These are phyloP conservation scores for Monascus purpureus DNA, from an alignment of 495 filamentous ascomycete genomes.

Conservation along the genomic window DNA sequence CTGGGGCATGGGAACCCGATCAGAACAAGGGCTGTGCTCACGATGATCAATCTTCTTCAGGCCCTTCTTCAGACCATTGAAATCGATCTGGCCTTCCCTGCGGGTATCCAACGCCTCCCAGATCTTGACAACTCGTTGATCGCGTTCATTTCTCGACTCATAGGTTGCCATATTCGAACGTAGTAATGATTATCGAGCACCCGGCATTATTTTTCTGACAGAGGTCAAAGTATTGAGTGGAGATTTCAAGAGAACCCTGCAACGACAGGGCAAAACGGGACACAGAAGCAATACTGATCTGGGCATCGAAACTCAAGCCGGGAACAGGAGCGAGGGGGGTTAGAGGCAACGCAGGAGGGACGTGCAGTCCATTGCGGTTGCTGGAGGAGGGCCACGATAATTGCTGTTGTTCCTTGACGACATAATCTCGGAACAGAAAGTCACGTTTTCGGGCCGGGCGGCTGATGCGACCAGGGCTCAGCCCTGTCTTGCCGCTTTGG, in stretches of 20 bases:
- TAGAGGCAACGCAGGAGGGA: conserved; percentile 8
- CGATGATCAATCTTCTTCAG: conserved; percentile 85
- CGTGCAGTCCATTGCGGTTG: conserved; percentile 10
- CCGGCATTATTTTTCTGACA: conserved; percentile 25
- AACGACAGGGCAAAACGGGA: conserved; percentile 7
- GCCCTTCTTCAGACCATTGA: conserved; percentile 69
- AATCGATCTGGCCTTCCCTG: conserved; percentile 64
- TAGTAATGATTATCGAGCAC: conserved; percentile 24
- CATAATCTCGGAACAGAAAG: background rate
- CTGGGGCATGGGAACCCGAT: background rate
- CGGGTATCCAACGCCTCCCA: conserved; percentile 70
- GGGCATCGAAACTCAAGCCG: conserved; percentile 2
- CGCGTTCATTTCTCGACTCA: conserved; percentile 57
- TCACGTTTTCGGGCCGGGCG: too few species aligned
- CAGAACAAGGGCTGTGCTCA: conserved; percentile 28
- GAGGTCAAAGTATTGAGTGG: conserved; percentile 1
- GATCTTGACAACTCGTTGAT: conserved; percentile 62
- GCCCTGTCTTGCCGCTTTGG: background rate
- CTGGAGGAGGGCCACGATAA: too few species aligned
- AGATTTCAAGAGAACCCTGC: conserved; percentile 9
- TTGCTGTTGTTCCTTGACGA: background rate
- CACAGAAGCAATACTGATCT: conserved; percentile 5
- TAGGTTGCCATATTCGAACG: conserved; percentile 30
- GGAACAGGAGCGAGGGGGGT: conserved; percentile 3
- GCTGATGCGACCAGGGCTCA: background rate